Evolutionary conservation across 164 flowering plant genomes (phyloP), one percentile per base, ranked within the genome.

Genomic region (grape (Vitis vinifera)): DNA sequence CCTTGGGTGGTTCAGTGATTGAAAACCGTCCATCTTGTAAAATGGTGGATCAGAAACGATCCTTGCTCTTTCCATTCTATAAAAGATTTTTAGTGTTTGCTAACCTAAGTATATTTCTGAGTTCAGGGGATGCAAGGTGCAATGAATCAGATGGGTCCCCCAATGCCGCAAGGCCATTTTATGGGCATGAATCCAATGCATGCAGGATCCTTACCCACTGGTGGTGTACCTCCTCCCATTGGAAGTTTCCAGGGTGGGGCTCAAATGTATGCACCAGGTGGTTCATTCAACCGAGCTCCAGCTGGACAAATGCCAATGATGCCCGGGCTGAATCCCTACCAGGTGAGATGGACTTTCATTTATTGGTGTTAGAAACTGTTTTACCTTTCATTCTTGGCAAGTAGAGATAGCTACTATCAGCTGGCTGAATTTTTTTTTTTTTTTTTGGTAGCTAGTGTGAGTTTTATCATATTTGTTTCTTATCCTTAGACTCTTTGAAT

Each of bases 151-250:
- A 89, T 89, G 92, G 82, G 51, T 57, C 89, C 93, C 67, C 90
- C 81, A 59, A 16, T 86, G 81, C 89, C 80, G 23, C 99, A 91
- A 70, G 89, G 87, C 53, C 97, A 86, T 80, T 82, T 81, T 72
- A 86, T 90, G 88, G 90, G 92, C 71, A 71, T 92, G 86, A 92
- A 89, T 76, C 90, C 85, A 44, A 87, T 91, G 90, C 94, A 85
- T 71, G 74, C 94, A 19, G 90, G 91, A 74, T 71, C 88, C 27
- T 55, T 84, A 16, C 73, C 82, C 9, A 59, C 63, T 16, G 81
- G 83, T 71, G 84, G 78, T 55, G 68, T 73, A 8, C 82, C 88
- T 62, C 84, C 90, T 62, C 72, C 81, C 6, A 81, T 71, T 51
- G 91, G 91, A 48, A 79, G 88, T 71, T 86, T 81, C 67, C 82